Base-by-base conservation (phyloP, 2,329 filamentous ascomycete species). In the Epichloe bromicola region DNA sequence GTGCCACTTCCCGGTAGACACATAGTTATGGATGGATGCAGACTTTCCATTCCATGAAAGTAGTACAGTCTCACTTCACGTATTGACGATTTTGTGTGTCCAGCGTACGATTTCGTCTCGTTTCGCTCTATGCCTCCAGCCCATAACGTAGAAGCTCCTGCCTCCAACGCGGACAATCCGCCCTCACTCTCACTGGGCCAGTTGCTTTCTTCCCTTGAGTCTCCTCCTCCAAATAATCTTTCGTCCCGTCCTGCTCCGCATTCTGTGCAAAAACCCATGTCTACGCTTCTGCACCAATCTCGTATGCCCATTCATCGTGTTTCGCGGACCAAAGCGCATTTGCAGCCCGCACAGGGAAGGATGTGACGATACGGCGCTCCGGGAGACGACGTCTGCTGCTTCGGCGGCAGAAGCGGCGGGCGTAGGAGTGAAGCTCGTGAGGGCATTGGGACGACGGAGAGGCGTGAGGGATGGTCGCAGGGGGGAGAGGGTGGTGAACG, bases 231-330 rank as follows among this genome's bases (percentile, higher is more conserved):
- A 64, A 49, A 82, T 59, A 53, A 72, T 77, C 66, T 73, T 76
- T 52, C 71, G 67, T 3, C 79, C 79, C 10, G 70, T 74, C 60
- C 69, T 71, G 44, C 71, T 73, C 56, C 71, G 67, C 56, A 72
- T 63, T 38, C 78, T 68, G 56, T 68, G 71, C 46, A 82, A 63
- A 58, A 80, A 82, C 1, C 79, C 79, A 56, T 76, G 73, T 56
- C 78, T 71, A 23, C 78, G 70, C 70, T 81, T 82, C 65, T 80
- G 75, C 14, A 80, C 63, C 50, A 81, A 66, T 37, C 78, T 70
- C 50, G 74, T 78, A 51, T 72, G 66, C 47, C 70, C 66, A 51
- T 75, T 72, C 75, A 80, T 74, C 34, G 75, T 81, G 60, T 78
- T 72, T 53, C 78, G 73, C 46, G 78, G 78, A 1, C 76, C 78